Percentiles rank a stretch among this genome's conserved stretches.
These are phyloP conservation scores for Calonectria henricotiae DNA, from an alignment of 2,329 filamentous ascomycete species.

Conservation along the genomic window DNA sequence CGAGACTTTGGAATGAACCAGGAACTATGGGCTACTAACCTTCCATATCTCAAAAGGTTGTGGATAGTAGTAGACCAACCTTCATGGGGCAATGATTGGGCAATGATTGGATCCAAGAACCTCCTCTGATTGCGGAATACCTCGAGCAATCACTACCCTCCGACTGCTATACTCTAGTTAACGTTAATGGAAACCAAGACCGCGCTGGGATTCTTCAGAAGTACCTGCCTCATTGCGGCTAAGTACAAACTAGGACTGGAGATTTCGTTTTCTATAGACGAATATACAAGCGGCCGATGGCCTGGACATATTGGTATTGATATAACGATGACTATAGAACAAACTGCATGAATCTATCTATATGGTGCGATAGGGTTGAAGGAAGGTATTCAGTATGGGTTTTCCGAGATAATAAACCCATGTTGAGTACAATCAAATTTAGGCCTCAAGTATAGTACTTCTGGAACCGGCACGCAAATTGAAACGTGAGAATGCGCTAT, in stretches of 20 bases:
- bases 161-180: neutral
- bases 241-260: neutral
- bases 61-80: neutral
- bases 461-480: neutral
- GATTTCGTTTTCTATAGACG: neutral
- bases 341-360: too few relatives aligned
- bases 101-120: neutral
- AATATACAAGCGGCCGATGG: neutral
- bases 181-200: neutral
- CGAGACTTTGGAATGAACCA: neutral
- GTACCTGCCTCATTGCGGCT: neutral
- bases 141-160: neutral
- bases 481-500: neutral
- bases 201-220: neutral
- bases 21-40: neutral
- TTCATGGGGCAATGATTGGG: neutral
- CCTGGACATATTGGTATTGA: neutral
- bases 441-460: too few relatives aligned
- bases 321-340: neutral
- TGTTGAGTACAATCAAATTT: too few relatives aligned
- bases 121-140: neutral
- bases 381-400: too few relatives aligned
- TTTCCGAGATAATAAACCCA: too few relatives aligned
- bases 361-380: too few relatives aligned
- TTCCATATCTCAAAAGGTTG: neutral